phyloP scores from a whole-genome alignment of 1,139 yeast genomes.

The Candida sp. region DNA sequence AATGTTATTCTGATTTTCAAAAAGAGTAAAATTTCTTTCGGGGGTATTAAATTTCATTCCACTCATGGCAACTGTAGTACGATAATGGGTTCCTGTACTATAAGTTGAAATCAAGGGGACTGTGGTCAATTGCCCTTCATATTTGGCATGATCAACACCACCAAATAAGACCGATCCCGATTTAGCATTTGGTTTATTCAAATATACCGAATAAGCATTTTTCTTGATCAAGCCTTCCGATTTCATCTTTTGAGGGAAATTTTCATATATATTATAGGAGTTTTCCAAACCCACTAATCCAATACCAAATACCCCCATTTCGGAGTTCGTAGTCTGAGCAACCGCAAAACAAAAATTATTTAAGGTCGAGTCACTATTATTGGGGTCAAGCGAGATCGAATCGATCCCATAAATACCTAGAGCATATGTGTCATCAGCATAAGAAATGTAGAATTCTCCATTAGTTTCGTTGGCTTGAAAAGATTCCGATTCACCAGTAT shows the following conservation, averaged over 20 bases:
- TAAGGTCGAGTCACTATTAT: neutral
- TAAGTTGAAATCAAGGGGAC: conserved; percentile 16
- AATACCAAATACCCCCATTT: conserved; percentile 49
- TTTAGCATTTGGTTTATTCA: conserved; percentile 24
- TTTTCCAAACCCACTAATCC: conserved; percentile 15
- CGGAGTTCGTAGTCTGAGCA: conserved; percentile 38
- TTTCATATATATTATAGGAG: conserved; percentile 16
- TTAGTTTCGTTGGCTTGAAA: conserved; percentile 31
- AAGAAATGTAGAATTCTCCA: conserved; percentile 38
- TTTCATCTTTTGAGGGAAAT: conserved; percentile 25
- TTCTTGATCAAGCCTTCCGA: conserved; percentile 46
- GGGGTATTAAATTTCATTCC: neutral
- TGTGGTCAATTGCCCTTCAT: conserved; percentile 38
- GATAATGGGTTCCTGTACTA: neutral
- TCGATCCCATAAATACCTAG: conserved; percentile 60
- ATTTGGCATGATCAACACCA: conserved; percentile 53
- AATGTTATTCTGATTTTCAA: neutral
- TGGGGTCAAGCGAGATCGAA: conserved; percentile 16
- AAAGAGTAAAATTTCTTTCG: neutral
- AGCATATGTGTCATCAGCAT: conserved; percentile 64
- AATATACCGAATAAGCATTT: conserved; percentile 51
- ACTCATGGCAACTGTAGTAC: neutral
- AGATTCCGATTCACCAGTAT: conserved; percentile 27
- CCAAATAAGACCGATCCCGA: conserved; percentile 54
- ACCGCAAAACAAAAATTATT: conserved; percentile 45